phyloP scores from a whole-genome alignment of 225 moss, liverwort and hornwort species.

The Physcomitrium patens region DNA sequence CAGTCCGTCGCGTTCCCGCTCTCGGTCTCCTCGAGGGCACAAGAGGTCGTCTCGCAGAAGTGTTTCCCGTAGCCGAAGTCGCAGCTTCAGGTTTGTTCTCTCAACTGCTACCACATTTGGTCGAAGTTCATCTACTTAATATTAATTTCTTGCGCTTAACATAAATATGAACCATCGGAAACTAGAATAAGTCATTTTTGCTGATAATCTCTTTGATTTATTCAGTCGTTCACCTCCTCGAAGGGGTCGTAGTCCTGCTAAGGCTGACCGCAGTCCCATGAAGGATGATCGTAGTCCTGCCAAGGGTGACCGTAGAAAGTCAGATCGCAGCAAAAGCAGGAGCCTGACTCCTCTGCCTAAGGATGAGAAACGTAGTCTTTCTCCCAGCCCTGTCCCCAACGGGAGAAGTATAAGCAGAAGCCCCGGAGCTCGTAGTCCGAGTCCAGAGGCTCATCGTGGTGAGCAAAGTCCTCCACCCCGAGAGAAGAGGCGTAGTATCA shows the following conservation, averaged over 20 bases:
- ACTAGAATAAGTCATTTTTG: not conserved
- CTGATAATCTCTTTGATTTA: not conserved
- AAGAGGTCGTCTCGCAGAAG: conserved; percentile 70
- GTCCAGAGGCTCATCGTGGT: conserved; percentile 42
- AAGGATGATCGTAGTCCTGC: conserved; percentile 70
- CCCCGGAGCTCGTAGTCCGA: conserved; percentile 52
- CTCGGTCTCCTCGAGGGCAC: conserved; percentile 82
- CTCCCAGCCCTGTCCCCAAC: conserved; percentile 54
- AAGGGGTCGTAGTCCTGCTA: conserved; percentile 25
- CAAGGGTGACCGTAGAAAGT: conserved; percentile 52
- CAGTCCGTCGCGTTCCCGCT: conserved; percentile 84
- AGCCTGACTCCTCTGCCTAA: conserved; percentile 65
- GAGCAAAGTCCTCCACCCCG: conserved; percentile 41
- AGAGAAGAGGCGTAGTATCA: conserved; percentile 61
- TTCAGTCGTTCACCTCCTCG: conserved; percentile 69
- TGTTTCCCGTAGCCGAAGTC: conserved; percentile 81
- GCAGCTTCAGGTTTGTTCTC: conserved; percentile 69
- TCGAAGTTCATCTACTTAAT: not conserved
- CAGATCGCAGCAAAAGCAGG: conserved; percentile 48
- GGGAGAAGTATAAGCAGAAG: conserved; percentile 78
- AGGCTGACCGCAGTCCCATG: conserved; percentile 56
- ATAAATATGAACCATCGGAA: no score
- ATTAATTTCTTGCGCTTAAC: no score
- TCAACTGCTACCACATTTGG: not conserved
- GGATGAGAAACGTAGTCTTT: conserved; percentile 55